A percentile compares a stretch with the other conserved stretches of the same genome.
Conservation (phyloP, 1,284 basidiomycete species). For the Ceratobasidium papillatum region DNA sequence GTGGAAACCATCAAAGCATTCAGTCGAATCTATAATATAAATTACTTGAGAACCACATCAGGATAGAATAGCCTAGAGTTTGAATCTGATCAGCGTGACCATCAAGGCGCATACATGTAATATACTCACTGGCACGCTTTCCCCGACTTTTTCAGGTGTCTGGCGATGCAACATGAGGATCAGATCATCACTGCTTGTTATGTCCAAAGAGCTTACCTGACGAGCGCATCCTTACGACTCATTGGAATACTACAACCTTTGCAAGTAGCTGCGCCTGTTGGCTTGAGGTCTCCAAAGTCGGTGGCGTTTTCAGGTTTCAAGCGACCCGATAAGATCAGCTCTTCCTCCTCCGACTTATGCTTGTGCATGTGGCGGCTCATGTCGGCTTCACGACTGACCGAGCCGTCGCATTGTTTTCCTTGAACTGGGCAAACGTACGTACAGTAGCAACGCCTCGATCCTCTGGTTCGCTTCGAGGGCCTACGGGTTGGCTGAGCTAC, state of each 20-base stretch:
- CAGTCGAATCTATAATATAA: background rate
- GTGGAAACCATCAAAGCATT: background rate
- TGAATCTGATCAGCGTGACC: background rate
- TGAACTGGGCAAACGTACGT: slow-evolving; percentile 27
- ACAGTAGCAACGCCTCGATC: slow-evolving; percentile 3
- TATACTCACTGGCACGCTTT: slow-evolving; percentile 27
- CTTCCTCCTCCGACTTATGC: background rate
- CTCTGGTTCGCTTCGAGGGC: background rate
- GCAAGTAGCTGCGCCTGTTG: background rate
- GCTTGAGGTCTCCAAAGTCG: slow-evolving; percentile 11
- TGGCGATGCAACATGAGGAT: background rate
- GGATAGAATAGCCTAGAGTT: slow-evolving; percentile 8
- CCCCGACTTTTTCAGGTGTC: slow-evolving; percentile 18
- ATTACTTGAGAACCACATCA: background rate
- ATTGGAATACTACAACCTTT: background rate
- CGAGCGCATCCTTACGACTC: slow-evolving; percentile 26
- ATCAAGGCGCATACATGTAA: background rate
- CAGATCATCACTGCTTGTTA: background rate
- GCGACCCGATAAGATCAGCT: background rate
- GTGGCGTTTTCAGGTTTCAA: slow-evolving; percentile 1
- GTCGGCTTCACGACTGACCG: slow-evolving; percentile 27
- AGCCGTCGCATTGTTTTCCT: background rate
- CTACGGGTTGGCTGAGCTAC: background rate
- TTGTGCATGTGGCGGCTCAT: slow-evolving; percentile 17
- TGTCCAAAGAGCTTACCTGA: background rate